Evolutionary conservation across 2,329 filamentous ascomycete genomes (phyloP).

Genomic region (Cyphellophora attinorum): DNA sequence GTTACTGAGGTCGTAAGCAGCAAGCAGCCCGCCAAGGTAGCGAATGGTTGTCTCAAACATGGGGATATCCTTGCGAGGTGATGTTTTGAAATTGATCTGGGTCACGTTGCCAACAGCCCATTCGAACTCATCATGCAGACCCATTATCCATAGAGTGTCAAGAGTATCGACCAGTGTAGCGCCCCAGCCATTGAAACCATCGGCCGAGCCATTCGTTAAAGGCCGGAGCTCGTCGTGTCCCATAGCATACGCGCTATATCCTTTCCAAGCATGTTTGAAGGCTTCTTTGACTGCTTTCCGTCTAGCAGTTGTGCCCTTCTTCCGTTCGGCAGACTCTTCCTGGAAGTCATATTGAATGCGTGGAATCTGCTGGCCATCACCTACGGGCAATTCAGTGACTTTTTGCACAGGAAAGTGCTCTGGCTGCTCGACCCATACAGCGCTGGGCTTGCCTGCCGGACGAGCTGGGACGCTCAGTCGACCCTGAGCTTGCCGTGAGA

Average conservation of each 20-base stretch:
- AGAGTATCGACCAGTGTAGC: slow-evolving; percentile 75
- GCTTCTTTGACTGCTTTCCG: slow-evolving; percentile 61
- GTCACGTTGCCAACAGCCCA: slow-evolving; percentile 61
- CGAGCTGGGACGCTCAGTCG: slow-evolving; percentile 21
- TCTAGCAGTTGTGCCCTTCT: slow-evolving; percentile 54
- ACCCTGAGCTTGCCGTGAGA: slow-evolving; percentile 25
- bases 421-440: slow-evolving; percentile 60
- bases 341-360: slow-evolving; percentile 66
- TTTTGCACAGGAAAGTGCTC: slow-evolving; percentile 75
- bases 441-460: slow-evolving; percentile 7
- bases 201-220: slow-evolving; percentile 54
- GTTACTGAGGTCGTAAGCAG: slow-evolving; percentile 77
- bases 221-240: slow-evolving; percentile 79
- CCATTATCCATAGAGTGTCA: slow-evolving; percentile 84
- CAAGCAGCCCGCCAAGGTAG: slow-evolving; percentile 76
- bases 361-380: slow-evolving; percentile 59
- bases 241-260: slow-evolving; percentile 73
- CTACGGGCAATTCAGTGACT: slow-evolving; percentile 67
- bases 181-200: slow-evolving; percentile 88
- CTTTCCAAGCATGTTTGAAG: slow-evolving; percentile 69
- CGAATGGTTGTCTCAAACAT: slow-evolving; percentile 88
- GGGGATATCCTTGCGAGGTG: slow-evolving; percentile 60
- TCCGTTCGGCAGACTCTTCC: slow-evolving; percentile 52
- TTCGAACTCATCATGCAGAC: slow-evolving; percentile 66
- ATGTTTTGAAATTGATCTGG: slow-evolving; percentile 74